phyloP scores from a whole-genome alignment of 768 basidiomycete species.

The Phylloporus arenicola region DNA sequence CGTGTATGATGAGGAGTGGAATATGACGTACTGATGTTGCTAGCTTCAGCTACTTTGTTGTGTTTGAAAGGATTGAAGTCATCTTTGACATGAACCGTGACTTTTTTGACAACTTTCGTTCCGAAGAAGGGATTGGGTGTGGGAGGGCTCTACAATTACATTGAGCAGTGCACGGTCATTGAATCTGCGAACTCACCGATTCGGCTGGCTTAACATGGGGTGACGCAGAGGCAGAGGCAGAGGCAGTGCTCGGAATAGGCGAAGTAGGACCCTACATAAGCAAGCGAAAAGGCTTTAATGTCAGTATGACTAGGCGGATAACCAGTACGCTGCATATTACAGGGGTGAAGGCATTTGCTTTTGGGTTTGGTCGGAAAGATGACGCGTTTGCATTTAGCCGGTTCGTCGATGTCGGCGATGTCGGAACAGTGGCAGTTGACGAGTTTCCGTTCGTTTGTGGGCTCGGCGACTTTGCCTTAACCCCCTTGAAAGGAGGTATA shows the following conservation, averaged over 20 bases:
- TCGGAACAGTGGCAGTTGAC: slow-evolving; percentile 33
- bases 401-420: slow-evolving; percentile 52
- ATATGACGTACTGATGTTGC: slow-evolving; percentile 59
- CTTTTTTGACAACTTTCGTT: slow-evolving; percentile 69
- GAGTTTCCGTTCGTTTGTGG: slow-evolving; percentile 29
- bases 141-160: slow-evolving; percentile 34
- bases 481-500: slow-evolving; percentile 88
- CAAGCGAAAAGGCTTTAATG: slow-evolving; percentile 5
- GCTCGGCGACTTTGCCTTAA: slow-evolving; percentile 34
- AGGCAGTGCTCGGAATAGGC: slow-evolving; percentile 38
- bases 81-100: slow-evolving; percentile 80
- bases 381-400: slow-evolving; percentile 85
- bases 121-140: slow-evolving; percentile 90
- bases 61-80: slow-evolving; percentile 98
- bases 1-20: neutral
- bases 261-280: slow-evolving; percentile 41
- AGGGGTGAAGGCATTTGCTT: slow-evolving; percentile 72
- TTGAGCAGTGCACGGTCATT: slow-evolving; percentile 4
- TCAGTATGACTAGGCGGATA: slow-evolving; percentile 14
- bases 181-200: slow-evolving; percentile 33
- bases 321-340: slow-evolving; percentile 32
- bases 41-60: slow-evolving; percentile 71
- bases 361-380: slow-evolving; percentile 85
- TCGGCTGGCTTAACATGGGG: slow-evolving; percentile 60
- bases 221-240: slow-evolving; percentile 43